Base-by-base conservation (phyloP, 2,329 filamentous ascomycete genomes). In the Fusarium nisikadoi region DNA sequence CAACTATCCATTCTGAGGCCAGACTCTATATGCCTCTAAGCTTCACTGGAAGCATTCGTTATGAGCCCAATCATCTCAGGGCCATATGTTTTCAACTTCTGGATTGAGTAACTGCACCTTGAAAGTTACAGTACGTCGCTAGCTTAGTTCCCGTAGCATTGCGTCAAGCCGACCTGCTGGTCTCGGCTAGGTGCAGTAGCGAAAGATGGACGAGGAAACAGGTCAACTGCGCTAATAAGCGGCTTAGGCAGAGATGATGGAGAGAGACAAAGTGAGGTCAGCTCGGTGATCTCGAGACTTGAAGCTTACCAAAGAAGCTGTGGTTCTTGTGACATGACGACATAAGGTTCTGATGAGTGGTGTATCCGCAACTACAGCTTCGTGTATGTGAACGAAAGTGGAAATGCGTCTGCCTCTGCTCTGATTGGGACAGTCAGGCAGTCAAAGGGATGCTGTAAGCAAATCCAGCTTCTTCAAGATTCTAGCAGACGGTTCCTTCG, bases 121-220 rank as follows among this genome's bases (percentile, higher is more conserved):
- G 38, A 35, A 43, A 42, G 47, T 49, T 53, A 65, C 52, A 47
- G 62, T 36, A 61, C 35, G 17, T 53, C 33, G 65, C 57, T 54
- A 64, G 50, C 45, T 53, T 68, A 66, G 65, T 58, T 67, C 53
- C 66, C 65, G 70, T 60, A 54, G 65, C 53, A 74, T 74, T 77
- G 73, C 73, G 59, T 76, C 75, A 74, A 77, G 65, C 65, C 56
- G 65, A 64, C 71, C 62, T 71, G 64, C 58, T 72, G 65, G 74
- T 76, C 72, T 75, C 75, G 75, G 73, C 73, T 74, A 74, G 56
- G 62, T 72, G 73, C 72, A 75, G 68, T 66, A 61, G 65, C 36
- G 57, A 64, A 65, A 53, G 50, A 64, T 63, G 70, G 38, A 52
- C 62, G 46, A 71, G 60, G 54, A 70, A 63, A 71, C 69, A 70